A percentile compares a stretch with the other conserved stretches of the same genome.
Evolutionary conservation across 371 early-diverging fungal species (phyloP).

Genomic region (Mucor plumbeus): DNA sequence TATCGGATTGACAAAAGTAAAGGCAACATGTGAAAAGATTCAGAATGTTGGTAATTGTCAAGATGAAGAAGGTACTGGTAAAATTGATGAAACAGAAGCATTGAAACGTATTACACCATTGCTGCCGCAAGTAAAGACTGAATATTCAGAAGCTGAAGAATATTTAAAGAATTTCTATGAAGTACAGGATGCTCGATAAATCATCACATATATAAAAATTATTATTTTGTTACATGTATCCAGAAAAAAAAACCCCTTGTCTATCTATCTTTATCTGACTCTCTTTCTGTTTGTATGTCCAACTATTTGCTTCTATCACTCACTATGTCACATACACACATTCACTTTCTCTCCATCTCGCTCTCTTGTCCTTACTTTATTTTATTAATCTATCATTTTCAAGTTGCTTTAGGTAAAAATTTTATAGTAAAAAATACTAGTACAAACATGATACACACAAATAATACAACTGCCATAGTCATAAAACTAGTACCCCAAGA

Average conservation of each 20-base stretch:
- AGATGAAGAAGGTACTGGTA: slow-evolving; percentile 64
- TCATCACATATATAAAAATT: background rate
- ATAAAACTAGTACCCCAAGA: slow-evolving; percentile 76
- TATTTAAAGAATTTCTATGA: slow-evolving; percentile 80
- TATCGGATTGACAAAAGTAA: slow-evolving; percentile 84
- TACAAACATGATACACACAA: slow-evolving; percentile 71
- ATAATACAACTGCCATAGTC: slow-evolving; percentile 63
- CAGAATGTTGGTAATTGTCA: slow-evolving; percentile 83
- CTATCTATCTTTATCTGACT: background rate
- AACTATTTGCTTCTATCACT: background rate
- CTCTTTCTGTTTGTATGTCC: background rate
- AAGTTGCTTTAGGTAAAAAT: slow-evolving; percentile 63
- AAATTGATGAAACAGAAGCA: slow-evolving; percentile 66
- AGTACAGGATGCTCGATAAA: slow-evolving; percentile 49
- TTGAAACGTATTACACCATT: slow-evolving; percentile 63
- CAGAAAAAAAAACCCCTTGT: background rate
- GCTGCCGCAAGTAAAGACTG: slow-evolving; percentile 66
- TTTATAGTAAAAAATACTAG: slow-evolving; percentile 73
- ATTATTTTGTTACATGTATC: background rate
- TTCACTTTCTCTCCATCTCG: background rate
- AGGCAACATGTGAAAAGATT: slow-evolving; percentile 84
- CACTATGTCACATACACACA: background rate
- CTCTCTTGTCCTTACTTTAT: background rate
- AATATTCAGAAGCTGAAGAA: slow-evolving; percentile 78
- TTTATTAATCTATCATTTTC: slow-evolving; percentile 3